phyloP scores from a whole-genome alignment of 805 yeast species.

The Helenozyma baotianmanensis region DNA sequence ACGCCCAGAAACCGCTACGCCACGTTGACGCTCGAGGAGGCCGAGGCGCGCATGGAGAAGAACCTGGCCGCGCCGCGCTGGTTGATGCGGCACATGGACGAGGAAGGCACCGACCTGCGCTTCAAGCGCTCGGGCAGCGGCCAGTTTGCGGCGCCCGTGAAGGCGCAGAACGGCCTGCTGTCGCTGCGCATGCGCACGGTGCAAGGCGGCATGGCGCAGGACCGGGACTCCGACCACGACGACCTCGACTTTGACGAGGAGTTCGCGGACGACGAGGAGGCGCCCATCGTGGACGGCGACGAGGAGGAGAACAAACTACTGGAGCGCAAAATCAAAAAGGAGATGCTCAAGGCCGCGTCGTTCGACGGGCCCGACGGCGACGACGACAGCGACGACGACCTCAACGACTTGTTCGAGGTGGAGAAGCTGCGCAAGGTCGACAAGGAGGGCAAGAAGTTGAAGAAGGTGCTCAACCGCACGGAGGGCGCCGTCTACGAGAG shows the following conservation, averaged over 20 bases:
- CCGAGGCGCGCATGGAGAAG: slow-evolving; percentile 89
- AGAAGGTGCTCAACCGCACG: slow-evolving; percentile 76
- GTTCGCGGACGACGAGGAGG: slow-evolving; percentile 98
- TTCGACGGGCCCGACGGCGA: slow-evolving; percentile 58
- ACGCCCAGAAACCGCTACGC: slow-evolving; percentile 92
- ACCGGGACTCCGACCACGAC: slow-evolving; percentile 74
- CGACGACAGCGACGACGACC: slow-evolving; percentile 53
- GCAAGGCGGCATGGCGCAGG: slow-evolving; percentile 41
- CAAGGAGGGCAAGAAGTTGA: slow-evolving; percentile 83
- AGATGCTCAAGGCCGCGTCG: slow-evolving; percentile 78
- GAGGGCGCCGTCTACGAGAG: slow-evolving; percentile 89
- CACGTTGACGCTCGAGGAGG: slow-evolving; percentile 91
- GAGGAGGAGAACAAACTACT: slow-evolving; percentile 92
- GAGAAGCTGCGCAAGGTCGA: slow-evolving; percentile 65
- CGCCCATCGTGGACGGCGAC: slow-evolving; percentile 93
- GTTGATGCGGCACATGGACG: slow-evolving; percentile 87
- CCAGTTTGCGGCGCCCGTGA: slow-evolving; percentile 2
- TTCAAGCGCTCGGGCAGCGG: slow-evolving; percentile 28
- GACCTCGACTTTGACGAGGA: slow-evolving; percentile 95
- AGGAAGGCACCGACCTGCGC: slow-evolving; percentile 49
- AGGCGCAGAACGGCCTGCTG: slow-evolving; percentile 2
- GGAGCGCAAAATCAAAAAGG: slow-evolving; percentile 76
- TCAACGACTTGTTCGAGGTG: slow-evolving; percentile 69
- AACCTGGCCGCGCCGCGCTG: slow-evolving; percentile 79
- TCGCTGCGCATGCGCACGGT: slow-evolving; percentile 35